Evolutionary conservation across 495 filamentous ascomycete species (phyloP).

Genomic region (Penicillium egyptiacum): DNA sequence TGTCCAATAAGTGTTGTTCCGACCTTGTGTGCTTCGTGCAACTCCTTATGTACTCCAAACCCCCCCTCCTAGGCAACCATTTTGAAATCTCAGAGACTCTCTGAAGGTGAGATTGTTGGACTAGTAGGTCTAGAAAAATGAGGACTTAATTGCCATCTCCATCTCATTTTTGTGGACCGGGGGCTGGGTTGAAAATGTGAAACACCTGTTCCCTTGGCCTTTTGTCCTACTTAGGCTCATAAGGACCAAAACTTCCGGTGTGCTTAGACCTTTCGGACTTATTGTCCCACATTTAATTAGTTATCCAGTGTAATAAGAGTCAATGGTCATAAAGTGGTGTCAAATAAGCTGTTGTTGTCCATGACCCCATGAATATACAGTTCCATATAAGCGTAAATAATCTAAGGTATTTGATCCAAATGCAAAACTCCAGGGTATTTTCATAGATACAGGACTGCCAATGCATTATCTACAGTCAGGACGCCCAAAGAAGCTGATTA

Average conservation of each 20-base stretch:
- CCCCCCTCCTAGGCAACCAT: slow-evolving; percentile 4
- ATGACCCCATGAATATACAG: not conserved
- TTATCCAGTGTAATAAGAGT: not conserved
- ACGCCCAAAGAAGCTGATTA: not conserved
- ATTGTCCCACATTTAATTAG: not conserved
- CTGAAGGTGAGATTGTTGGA: not conserved
- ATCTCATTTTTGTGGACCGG: slow-evolving; percentile 8
- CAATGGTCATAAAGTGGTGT: not conserved
- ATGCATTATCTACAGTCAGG: not conserved
- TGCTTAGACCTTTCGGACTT: slow-evolving; percentile 12
- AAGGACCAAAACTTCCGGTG: slow-evolving; percentile 18
- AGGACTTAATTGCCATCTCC: not conserved
- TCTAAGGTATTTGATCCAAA: not conserved
- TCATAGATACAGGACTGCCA: not conserved
- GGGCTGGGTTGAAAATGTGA: slow-evolving; percentile 16
- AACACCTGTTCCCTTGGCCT: slow-evolving; percentile 15
- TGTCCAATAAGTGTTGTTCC: slow-evolving; percentile 23
- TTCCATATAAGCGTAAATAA: not conserved
- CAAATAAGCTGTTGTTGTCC: not conserved
- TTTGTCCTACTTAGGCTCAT: slow-evolving; percentile 24
- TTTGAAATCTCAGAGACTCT: not conserved
- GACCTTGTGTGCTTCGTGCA: slow-evolving; percentile 13
- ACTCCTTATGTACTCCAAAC: not conserved
- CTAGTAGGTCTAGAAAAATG: not conserved
- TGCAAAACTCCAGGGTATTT: not conserved